Evolutionary conservation across 1,284 basidiomycete species (phyloP).

Genomic region (Tilletiaria anomala): DNA sequence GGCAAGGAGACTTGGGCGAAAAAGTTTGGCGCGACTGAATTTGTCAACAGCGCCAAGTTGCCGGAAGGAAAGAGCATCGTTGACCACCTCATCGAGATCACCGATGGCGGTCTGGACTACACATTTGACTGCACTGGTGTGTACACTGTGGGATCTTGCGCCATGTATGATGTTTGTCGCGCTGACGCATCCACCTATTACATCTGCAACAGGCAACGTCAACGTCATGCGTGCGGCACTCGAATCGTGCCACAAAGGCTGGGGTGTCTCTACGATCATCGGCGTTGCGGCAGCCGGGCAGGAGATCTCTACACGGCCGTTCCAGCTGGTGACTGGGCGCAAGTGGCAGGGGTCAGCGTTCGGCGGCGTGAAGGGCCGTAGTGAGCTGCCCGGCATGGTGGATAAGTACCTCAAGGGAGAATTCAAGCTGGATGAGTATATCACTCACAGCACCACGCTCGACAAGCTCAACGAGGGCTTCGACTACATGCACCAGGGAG

Average conservation of each 20-base stretch:
- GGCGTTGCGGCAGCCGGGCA: slow-evolving; percentile 67
- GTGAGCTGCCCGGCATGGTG: slow-evolving; percentile 48
- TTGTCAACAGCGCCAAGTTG: slow-evolving; percentile 69
- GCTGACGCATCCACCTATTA: too few species aligned
- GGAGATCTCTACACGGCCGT: slow-evolving; percentile 87
- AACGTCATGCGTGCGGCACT: slow-evolving; percentile 88
- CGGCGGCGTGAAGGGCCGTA: slow-evolving; percentile 93
- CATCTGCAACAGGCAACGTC: slow-evolving; percentile 91
- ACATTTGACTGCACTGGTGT: slow-evolving; percentile 89
- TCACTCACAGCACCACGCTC: slow-evolving; percentile 44
- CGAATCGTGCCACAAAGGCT: slow-evolving; percentile 81
- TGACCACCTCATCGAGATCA: slow-evolving; percentile 77
- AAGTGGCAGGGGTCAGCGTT: slow-evolving; percentile 93
- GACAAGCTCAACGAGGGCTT: slow-evolving; percentile 76
- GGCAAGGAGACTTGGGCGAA: slow-evolving; percentile 60
- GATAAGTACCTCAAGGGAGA: slow-evolving; percentile 15
- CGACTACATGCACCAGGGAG: slow-evolving; percentile 82
- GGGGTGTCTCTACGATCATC: slow-evolving; percentile 53
- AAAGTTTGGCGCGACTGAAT: slow-evolving; percentile 94
- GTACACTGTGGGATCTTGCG: too few species aligned
- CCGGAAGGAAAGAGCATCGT: slow-evolving; percentile 55
- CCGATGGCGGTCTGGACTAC: slow-evolving; percentile 92
- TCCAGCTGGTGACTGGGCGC: slow-evolving; percentile 73
- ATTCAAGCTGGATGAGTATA: slow-evolving; percentile 38
- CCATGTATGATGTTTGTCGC: too few species aligned